Evolutionary conservation across 140 eudicot genomes (phyloP), one percentile per base, ranked within the genome.

Genomic region (Anethum foeniculum): DNA sequence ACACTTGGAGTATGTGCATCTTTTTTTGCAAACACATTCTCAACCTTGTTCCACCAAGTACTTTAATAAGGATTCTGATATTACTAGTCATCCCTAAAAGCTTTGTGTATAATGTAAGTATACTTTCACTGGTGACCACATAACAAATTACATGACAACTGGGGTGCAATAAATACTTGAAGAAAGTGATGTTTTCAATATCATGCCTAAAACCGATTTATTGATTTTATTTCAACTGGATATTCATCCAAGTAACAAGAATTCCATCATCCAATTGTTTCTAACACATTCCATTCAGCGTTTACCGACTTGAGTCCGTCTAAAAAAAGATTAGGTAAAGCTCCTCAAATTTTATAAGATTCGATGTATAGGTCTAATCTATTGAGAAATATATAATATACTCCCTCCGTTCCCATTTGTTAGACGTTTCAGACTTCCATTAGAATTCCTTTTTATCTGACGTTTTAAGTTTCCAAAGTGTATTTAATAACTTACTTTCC

Each of bases 1-100:
- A 54, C 25, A 54, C 64, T 54, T 54, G 64, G 64, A 21, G 4
- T 23, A 23, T 58, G n/a, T 52, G 38, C 38, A 34, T 34, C 38
- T 34, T 34, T 34, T 34, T 34, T 34, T 34, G 38, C 38, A 34
- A 34, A 3, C 30, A 58, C 30, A 58, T 58, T 58, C 32, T 58
- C n/a, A 58, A 58, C 67, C 30, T 58, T 23, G 67, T 60, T 60
- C 68, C 68, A 60, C 68, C 68, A 60, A n/a, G 68, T 60, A 60
- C 68, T 9, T n/a, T 60, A 60, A 60, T 0, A 60, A 16, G 6
- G 5, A 60, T n/a, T 60, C 68, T 13, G 11, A n/a, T 34, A 34
- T 34, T 34, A 34, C 38, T 34, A 34, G 38, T 34, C 38, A 34
- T 34, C 38, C 38, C 4, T 23, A 23, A 21, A 54, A 54, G 64